phyloP scores from a whole-genome alignment of 306 rosid genomes.

The Trifolium dubium region DNA sequence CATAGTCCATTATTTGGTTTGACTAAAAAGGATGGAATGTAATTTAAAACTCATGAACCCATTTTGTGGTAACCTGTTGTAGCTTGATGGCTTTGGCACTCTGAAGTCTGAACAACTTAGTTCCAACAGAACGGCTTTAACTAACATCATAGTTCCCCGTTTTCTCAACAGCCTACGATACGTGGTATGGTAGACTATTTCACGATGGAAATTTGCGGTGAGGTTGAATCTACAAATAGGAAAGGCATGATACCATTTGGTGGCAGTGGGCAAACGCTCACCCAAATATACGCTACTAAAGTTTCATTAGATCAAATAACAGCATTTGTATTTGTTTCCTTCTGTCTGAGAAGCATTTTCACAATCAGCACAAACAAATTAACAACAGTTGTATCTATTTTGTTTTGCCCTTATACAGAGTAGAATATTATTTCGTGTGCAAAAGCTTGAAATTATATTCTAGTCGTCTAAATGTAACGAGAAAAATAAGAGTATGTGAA shows the following conservation, averaged over 20 bases:
- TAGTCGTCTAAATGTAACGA: not conserved
- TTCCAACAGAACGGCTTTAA: constrained; percentile 63
- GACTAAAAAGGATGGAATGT: not conserved
- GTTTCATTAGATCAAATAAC: constrained; percentile 75
- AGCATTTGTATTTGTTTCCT: constrained; percentile 50
- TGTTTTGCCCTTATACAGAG: not conserved
- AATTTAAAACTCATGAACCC: not conserved
- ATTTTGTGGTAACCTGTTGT: constrained; percentile 18
- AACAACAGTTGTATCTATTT: not conserved
- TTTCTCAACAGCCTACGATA: constrained; percentile 75
- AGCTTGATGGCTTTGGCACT: constrained; percentile 65
- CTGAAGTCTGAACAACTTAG: constrained; percentile 53
- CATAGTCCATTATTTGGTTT: not conserved
- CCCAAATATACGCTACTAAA: constrained; percentile 40
- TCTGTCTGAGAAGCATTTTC: constrained; percentile 58
- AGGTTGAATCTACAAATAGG: no score
- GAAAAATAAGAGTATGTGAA: not conserved
- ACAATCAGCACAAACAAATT: constrained; percentile 68
- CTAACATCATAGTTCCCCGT: constrained; percentile 45
- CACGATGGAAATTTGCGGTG: no score
- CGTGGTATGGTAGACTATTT: no score
- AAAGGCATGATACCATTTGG: no score
- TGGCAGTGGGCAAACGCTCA: no score
- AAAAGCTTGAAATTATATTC: not conserved
- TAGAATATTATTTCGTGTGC: not conserved